A percentile compares a stretch with the other conserved stretches of the same genome.
Conservation (phyloP, 2,329 filamentous ascomycete species). For the Orbilia ellipsospora region DNA sequence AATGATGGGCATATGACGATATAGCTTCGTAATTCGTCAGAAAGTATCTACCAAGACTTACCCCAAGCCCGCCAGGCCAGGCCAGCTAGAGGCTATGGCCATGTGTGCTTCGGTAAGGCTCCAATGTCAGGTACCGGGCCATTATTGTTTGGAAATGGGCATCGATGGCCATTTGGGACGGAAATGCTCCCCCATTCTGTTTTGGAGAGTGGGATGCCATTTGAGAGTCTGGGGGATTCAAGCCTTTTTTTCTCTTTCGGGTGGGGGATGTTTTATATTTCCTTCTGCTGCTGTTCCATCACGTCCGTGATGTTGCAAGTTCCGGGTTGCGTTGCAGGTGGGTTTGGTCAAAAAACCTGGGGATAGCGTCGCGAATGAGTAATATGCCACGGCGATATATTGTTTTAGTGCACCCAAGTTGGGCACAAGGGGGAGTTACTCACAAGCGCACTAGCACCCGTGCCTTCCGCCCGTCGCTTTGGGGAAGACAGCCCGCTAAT, state of each 20-base stretch:
- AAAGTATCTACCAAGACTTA: slow-evolving; percentile 17
- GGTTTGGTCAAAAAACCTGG: slow-evolving; percentile 16
- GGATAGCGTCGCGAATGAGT: slow-evolving; percentile 11
- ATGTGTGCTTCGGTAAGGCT: slow-evolving; percentile 29
- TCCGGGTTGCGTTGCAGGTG: slow-evolving; percentile 50
- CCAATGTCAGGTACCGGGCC: slow-evolving; percentile 49
- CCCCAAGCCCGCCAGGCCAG: background rate
- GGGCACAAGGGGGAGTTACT: slow-evolving; percentile 12
- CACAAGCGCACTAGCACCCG: slow-evolving; percentile 41
- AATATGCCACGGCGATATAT: slow-evolving; percentile 1
- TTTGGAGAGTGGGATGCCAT: slow-evolving; percentile 42
- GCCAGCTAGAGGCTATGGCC: background rate
- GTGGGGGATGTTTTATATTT: slow-evolving; percentile 43
- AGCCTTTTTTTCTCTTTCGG: background rate
- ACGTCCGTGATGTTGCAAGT: slow-evolving; percentile 36
- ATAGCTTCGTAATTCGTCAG: slow-evolving; percentile 43
- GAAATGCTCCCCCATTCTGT: slow-evolving; percentile 24
- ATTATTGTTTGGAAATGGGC: slow-evolving; percentile 43
- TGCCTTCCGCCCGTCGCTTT: slow-evolving; percentile 53
- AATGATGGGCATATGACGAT: slow-evolving; percentile 52
- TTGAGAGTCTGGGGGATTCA: background rate
- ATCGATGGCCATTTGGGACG: slow-evolving; percentile 47
- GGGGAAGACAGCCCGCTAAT: slow-evolving; percentile 51
- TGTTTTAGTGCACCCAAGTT: background rate
- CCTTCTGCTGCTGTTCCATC: slow-evolving; percentile 29